Conservation (phyloP, 2,329 filamentous ascomycete species). For the Ophiocordyceps sinensis region DNA sequence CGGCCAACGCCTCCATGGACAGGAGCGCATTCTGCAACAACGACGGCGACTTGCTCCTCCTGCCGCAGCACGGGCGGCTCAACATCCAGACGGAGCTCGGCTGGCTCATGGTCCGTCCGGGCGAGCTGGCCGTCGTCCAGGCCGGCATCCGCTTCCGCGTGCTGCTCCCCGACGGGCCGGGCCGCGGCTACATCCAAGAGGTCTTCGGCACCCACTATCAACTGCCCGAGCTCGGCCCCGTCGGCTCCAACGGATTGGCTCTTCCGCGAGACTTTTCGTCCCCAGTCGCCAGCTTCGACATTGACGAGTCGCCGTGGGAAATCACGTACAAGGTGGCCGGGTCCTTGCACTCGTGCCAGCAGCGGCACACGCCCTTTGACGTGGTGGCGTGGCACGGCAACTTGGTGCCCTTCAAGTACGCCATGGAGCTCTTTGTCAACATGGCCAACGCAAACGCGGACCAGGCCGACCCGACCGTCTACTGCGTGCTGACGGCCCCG, state of each 20-base stretch:
- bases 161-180: conserved; percentile 31
- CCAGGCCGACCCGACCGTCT: conserved; percentile 53
- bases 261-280: conserved; percentile 51
- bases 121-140: conserved; percentile 53
- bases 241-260: conserved; percentile 52
- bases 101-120: conserved; percentile 46
- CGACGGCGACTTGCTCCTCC: conserved; percentile 53
- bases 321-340: conserved; percentile 49
- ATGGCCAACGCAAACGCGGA: conserved; percentile 44
- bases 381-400: conserved; percentile 62
- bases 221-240: conserved; percentile 51
- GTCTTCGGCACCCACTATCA: conserved; percentile 50
- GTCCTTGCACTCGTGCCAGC: conserved; percentile 42
- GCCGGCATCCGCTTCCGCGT: conserved; percentile 39
- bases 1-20: conserved; percentile 27
- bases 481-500: conserved; percentile 47
- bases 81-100: conserved; percentile 58
- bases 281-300: conserved; percentile 44
- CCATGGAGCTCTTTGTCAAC: conserved; percentile 41
- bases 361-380: conserved; percentile 54
- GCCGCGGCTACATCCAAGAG: conserved; percentile 53
- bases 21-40: conserved; percentile 24
- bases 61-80: conserved; percentile 49
- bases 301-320: conserved; percentile 39
- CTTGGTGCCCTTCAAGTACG: conserved; percentile 46